These are phyloP conservation scores for Peniophora sp. DNA, from an alignment of 1,284 basidiomycete species.

Conservation along the genomic window DNA sequence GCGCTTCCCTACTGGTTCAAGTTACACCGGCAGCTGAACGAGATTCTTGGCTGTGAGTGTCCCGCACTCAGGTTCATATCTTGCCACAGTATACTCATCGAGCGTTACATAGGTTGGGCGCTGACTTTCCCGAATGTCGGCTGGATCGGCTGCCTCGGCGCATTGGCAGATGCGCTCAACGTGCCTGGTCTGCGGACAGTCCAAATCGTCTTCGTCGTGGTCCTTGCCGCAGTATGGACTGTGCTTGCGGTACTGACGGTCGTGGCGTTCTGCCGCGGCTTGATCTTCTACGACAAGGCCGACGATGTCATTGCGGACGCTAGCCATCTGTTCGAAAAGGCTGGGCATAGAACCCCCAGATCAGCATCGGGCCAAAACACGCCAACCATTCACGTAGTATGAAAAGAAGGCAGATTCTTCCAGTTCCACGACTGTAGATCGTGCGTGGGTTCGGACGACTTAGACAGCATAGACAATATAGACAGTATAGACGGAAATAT, in stretches of 20 bases:
- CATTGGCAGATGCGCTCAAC: conserved; percentile 33
- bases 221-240: conserved; percentile 32
- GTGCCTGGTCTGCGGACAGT: conserved; percentile 30
- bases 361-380: no score
- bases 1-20: conserved; percentile 44
- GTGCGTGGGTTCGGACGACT: no score
- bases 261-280: conserved; percentile 33
- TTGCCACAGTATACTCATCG: background rate
- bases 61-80: conserved; percentile 10
- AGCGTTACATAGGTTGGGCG: conserved; percentile 28
- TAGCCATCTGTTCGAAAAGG: no score
- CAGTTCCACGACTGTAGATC: no score
- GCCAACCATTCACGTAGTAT: no score
- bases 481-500: no score
- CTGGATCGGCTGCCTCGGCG: conserved; percentile 35
- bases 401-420: no score
- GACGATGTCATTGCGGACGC: conserved; percentile 35
- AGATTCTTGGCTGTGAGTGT: conserved; percentile 38
- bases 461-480: no score
- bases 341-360: no score
- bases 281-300: conserved; percentile 34
- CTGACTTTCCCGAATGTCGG: conserved; percentile 44
- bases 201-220: conserved; percentile 29
- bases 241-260: conserved; percentile 32
- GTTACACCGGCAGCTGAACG: conserved; percentile 35